phyloP scores from a whole-genome alignment of 2,329 filamentous ascomycete species.

The Pseudocercospora eumusae region DNA sequence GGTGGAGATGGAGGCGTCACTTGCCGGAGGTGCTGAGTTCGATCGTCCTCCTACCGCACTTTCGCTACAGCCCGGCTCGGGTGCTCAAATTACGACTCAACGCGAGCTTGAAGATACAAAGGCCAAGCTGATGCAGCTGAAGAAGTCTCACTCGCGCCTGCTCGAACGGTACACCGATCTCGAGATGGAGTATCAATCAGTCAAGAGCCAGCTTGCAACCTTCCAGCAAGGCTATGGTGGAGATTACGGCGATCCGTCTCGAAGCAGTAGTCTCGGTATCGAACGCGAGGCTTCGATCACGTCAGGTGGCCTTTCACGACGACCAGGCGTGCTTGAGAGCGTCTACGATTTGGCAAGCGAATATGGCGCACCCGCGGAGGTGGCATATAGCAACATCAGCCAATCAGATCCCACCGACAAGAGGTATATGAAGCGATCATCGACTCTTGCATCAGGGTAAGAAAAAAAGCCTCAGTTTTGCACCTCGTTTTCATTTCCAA shows the following conservation, averaged over 20 bases:
- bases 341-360: constrained; percentile 31
- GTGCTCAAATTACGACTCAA: constrained; percentile 13
- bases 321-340: constrained; percentile 27
- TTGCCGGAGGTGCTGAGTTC: constrained; percentile 17
- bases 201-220: constrained; percentile 33
- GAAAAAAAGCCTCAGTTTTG: background rate
- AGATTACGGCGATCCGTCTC: constrained; percentile 4
- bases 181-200: constrained; percentile 38
- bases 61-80: constrained; percentile 3
- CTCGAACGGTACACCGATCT: constrained; percentile 55
- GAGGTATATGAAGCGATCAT: constrained; percentile 8
- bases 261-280: constrained; percentile 3
- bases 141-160: constrained; percentile 55
- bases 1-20: constrained; percentile 47
- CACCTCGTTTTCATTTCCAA: background rate
- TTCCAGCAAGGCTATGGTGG: constrained; percentile 23
- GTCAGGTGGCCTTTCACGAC: constrained; percentile 25
- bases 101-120: constrained; percentile 50
- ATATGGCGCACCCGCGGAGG: constrained; percentile 21
- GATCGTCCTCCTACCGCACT: constrained; percentile 17
- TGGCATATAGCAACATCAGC: constrained; percentile 22
- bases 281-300: constrained; percentile 18
- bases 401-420: constrained; percentile 30
- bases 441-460: constrained; percentile 4
- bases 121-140: constrained; percentile 51